Evolutionary conservation across 257 asterid genomes (phyloP), one percentile per base, ranked within the genome.

Genomic region (Jacaranda copaia): DNA sequence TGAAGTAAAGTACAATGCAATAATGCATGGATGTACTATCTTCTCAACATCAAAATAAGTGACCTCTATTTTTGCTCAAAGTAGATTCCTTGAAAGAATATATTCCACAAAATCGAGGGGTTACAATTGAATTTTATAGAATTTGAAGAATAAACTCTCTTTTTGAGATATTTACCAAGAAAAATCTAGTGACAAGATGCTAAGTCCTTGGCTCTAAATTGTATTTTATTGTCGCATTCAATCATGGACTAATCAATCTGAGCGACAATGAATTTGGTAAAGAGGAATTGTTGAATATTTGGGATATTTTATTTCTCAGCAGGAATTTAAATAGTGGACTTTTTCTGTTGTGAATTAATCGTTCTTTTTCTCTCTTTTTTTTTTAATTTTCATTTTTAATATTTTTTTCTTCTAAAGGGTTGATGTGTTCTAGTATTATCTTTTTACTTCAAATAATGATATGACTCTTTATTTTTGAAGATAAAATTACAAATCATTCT

Each of bases 31-130:
- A 4, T 42, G 79, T 79, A 63, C 68, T 45, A 70, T 53, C 35
- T 60, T 40, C 45, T 69, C 64, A 45, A 32, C 82, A 83, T 83
- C 80, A 83, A 77, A 80, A 68, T 80, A 72, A 76, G 79, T 66
- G 77, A 75, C 48, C 19, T 36, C 51, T 68, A 57, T 36, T 57
- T 12, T 73, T 72, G 84, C 66, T n/a, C 39, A 36, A 66, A 77
- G 62, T 49, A 52, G 64, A 67, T 71, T 76, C 84, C 81, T 79
- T 32, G 19, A 70, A 60, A 76, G 70, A 83, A 83, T 73, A 73
- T 72, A 36, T 66, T 76, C 77, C 63, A 72, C 57, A 65, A 32
- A 48, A 63, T 74, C 69, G 51, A 68, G 73, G 77, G 70, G 12
- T 48, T 36, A 6, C 46, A 12, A 58, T 18, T 60, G 45, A 57